Base-by-base conservation (phyloP, 495 filamentous ascomycete species). In the Lichina pygmaea region DNA sequence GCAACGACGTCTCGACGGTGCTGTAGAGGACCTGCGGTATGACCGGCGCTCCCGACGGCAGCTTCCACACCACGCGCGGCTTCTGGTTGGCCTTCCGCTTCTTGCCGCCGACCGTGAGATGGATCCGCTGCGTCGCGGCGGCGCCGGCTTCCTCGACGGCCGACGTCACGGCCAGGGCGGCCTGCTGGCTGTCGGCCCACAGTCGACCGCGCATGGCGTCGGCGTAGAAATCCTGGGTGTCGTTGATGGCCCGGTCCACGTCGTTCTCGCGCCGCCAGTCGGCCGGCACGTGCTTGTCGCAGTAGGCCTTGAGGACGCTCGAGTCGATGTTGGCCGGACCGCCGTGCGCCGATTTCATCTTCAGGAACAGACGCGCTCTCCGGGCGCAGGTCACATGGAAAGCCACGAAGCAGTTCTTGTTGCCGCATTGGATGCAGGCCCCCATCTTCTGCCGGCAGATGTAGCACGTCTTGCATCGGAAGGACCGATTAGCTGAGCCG, bases 401-500 rank as follows among this genome's bases (percentile, higher is more conserved):
- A n/a, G 89, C 89, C 53, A 83, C 73, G 54, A 86, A 99, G 58
- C 89, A 99, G 48, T 75, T 79, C 57, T 93, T 95, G 61, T 95
- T 94, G 46, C 85, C 84, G 61, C 89, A 99, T 60, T 99, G 89
- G 46, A 99, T 92, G 51, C 86, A 94, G 34, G 89, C 86, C 24
- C 89, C 89, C 89, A 95, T 99, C 53, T 74, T 77, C 59, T 95
- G 89, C 47, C 80, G 78, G 62, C 89, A 99, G 42, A 99, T 92
- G 62, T 95, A 99, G 62, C 89, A 99, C 31, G 71, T 72, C 59
- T 60, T 31, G 10, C n/a, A 34, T n/a, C 11, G 2, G 12, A 33
- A 5, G 13, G 38, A 46, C 37, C 13, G 7, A 24, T 48, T 30
- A 48, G 24, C 24, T 24, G 24, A 24, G 24, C 24, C 24, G 24